Conservation (phyloP, 805 yeast genomes). For the Saturnispora diversa region DNA sequence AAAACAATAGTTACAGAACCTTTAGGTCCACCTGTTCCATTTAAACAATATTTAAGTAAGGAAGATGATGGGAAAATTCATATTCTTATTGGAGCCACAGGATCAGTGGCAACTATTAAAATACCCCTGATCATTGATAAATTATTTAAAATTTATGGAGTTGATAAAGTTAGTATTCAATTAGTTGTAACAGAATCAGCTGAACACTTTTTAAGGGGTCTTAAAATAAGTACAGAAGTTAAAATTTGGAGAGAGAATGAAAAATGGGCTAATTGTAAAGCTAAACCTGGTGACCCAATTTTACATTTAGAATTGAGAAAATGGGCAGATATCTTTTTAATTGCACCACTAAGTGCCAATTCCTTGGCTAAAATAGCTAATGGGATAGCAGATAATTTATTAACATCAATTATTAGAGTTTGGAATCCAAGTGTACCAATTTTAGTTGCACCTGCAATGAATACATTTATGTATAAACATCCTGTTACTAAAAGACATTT, state of each 20-base stretch:
- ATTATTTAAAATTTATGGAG: conserved; percentile 71
- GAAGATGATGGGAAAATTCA: conserved; percentile 83
- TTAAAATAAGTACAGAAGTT: conserved; percentile 54
- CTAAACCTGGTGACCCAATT: conserved; percentile 81
- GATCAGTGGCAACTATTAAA: conserved; percentile 94
- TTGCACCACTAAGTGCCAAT: conserved; percentile 94
- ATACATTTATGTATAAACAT: conserved; percentile 82
- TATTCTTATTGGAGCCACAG: conserved; percentile 85
- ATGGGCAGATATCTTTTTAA: conserved; percentile 91
- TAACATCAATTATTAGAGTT: conserved; percentile 86
- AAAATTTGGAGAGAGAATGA: conserved; percentile 90
- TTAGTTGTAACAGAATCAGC: conserved; percentile 80
- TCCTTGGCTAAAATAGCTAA: conserved; percentile 81
- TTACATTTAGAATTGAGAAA: conserved; percentile 89
- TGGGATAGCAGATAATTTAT: conserved; percentile 86
- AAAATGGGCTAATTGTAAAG: conserved; percentile 67
- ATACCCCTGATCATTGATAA: conserved; percentile 84
- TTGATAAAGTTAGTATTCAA: conserved; percentile 69
- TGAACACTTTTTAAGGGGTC: conserved; percentile 61
- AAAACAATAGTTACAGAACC: conserved; percentile 51
- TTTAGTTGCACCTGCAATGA: conserved; percentile 92
- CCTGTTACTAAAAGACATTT: conserved; percentile 82
- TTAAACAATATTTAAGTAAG: conserved; percentile 60
- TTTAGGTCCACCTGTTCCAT: conserved; percentile 62
- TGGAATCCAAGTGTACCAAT: conserved; percentile 93